Evolutionary conservation across 129 eudicot genomes (phyloP).

Genomic region (Arctium minus): DNA sequence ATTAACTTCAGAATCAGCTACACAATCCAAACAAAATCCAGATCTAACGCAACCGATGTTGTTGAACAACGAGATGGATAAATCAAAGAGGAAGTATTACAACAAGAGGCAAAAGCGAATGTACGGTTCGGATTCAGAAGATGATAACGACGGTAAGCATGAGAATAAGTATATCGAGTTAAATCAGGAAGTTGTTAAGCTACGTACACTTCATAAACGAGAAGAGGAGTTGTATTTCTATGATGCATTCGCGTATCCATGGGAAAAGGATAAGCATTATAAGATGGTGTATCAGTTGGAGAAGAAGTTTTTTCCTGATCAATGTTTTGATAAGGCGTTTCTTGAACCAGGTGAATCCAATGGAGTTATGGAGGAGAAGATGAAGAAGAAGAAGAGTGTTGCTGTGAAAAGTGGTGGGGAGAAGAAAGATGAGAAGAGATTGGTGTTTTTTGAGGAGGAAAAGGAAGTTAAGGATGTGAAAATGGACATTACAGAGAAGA

Average conservation of each 20-base stretch:
- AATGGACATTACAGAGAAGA: constrained; percentile 77
- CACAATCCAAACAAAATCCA: background rate
- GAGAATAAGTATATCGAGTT: constrained; percentile 52
- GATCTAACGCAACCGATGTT: background rate
- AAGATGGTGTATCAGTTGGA: constrained; percentile 99
- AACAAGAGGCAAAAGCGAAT: constrained; percentile 76
- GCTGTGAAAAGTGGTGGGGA: constrained; percentile 3
- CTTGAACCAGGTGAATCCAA: constrained; percentile 67
- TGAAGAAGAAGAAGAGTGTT: constrained; percentile 15
- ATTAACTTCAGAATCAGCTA: constrained; percentile 24
- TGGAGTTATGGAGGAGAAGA: constrained; percentile 4
- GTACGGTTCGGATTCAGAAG: constrained; percentile 86
- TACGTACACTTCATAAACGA: constrained; percentile 66
- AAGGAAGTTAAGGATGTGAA: constrained; percentile 18
- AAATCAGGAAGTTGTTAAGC: constrained; percentile 86
- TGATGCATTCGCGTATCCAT: constrained; percentile 85
- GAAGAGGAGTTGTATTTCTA: constrained; percentile 92
- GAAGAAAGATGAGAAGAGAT: constrained; percentile 31
- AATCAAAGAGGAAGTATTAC: constrained; percentile 72
- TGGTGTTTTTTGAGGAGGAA: constrained; percentile 67
- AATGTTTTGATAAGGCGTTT: constrained; percentile 95
- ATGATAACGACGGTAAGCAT: constrained; percentile 26
- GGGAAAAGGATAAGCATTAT: constrained; percentile 99
- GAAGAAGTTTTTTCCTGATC: constrained; percentile 95
- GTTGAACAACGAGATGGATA: constrained; percentile 41